Percentiles rank a stretch among this genome's conserved stretches.
Conservation (phyloP, 23 red algal genomes). For the Gracilaria gracilis region DNA sequence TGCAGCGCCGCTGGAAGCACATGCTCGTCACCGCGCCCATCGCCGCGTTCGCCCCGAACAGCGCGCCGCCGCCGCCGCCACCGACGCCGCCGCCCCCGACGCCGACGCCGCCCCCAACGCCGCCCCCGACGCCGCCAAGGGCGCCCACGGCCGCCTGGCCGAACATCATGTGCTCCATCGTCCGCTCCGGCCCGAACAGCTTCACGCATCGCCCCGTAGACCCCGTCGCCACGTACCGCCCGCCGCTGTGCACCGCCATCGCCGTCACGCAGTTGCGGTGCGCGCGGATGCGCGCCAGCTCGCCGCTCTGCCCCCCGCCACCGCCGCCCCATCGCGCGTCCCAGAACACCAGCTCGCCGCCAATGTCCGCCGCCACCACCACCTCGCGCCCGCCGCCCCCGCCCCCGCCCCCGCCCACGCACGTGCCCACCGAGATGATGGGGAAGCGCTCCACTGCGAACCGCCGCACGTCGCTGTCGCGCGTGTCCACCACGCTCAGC, state of each 20-base stretch:
- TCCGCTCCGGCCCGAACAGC: constrained; percentile 69
- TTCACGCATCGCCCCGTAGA: constrained; percentile 73
- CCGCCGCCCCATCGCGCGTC: constrained; percentile 28
- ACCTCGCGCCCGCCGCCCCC: not conserved
- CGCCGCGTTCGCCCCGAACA: not conserved
- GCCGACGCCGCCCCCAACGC: not conserved
- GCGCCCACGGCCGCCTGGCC: constrained; percentile 36
- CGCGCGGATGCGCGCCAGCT: constrained; percentile 47
- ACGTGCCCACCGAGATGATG: constrained; percentile 45
- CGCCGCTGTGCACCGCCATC: constrained; percentile 57
- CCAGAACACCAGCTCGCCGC: constrained; percentile 58
- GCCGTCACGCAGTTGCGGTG: constrained; percentile 64
- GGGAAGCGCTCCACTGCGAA: constrained; percentile 21
- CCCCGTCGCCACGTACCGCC: constrained; percentile 64
- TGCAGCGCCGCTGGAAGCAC: constrained; percentile 48
- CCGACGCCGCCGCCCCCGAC: constrained; percentile 50
- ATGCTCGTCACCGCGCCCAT: constrained; percentile 64
- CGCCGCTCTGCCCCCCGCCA: not conserved
- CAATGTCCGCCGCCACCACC: constrained; percentile 46
- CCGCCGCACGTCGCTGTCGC: not conserved
- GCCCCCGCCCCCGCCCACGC: not conserved
- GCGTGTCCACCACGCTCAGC: constrained; percentile 52
- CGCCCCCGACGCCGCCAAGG: not conserved
- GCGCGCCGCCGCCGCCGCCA: not conserved
- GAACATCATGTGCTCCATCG: constrained; percentile 63